These are phyloP conservation scores for Auriscalpium microsporum DNA, from an alignment of 768 basidiomycete species.

Conservation along the genomic window DNA sequence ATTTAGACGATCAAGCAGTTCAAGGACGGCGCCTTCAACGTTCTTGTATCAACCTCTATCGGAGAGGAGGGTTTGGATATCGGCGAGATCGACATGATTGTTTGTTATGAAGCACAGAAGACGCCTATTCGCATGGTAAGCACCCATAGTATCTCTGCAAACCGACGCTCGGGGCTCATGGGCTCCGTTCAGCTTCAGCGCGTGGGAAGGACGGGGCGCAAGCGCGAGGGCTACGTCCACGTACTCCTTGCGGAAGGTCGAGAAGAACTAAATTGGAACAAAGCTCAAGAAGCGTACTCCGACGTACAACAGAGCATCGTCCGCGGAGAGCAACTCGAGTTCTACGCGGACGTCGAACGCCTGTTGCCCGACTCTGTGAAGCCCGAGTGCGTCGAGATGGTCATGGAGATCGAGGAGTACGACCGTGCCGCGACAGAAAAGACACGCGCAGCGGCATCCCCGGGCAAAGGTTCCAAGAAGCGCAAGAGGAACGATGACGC, in stretches of 20 bases:
- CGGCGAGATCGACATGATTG: constrained; percentile 90
- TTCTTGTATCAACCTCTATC: constrained; percentile 91
- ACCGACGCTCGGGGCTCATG: no score
- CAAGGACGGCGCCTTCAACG: constrained; percentile 80
- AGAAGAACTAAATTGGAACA: constrained; percentile 86
- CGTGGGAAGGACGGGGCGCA: constrained; percentile 90
- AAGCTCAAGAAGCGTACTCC: constrained; percentile 77
- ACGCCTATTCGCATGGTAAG: constrained; percentile 92
- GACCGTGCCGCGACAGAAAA: constrained; percentile 40
- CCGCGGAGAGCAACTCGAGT: constrained; percentile 77
- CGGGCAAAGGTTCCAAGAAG: constrained; percentile 36
- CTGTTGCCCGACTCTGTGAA: constrained; percentile 72
- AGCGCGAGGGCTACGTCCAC: constrained; percentile 82
- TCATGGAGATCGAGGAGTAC: constrained; percentile 72
- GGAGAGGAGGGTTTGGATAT: constrained; percentile 99
- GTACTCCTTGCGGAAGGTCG: constrained; percentile 85
- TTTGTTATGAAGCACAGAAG: constrained; percentile 96
- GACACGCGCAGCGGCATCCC: constrained; percentile 24
- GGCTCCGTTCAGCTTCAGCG: constrained; percentile 69
- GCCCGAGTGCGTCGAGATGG: constrained; percentile 71
- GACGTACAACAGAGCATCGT: constrained; percentile 85
- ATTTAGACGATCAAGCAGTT: constrained; percentile 77
- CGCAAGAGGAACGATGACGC: constrained; percentile 65
- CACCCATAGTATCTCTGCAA: neutral
- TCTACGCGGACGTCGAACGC: constrained; percentile 88